phyloP scores from a whole-genome alignment of 768 basidiomycete species.

The Podaxis sp. region DNA sequence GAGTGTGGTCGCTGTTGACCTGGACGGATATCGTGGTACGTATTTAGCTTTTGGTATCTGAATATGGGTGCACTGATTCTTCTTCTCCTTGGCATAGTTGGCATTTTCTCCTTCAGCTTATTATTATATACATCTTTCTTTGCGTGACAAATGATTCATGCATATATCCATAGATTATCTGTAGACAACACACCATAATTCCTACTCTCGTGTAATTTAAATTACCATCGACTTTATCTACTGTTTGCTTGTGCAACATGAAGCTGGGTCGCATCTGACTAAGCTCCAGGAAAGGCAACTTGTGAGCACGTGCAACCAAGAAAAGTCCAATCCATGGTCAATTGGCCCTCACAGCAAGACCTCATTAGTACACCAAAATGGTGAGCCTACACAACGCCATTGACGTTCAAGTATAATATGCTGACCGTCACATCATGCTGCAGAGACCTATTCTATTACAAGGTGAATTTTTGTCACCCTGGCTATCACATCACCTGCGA shows the following conservation, averaged over 20 bases:
- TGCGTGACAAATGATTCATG: background rate
- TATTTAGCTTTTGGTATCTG: background rate
- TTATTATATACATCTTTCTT: constrained; percentile 5
- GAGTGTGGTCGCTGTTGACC: constrained; percentile 2
- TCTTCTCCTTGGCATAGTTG: background rate
- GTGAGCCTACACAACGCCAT: background rate
- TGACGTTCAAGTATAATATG: background rate
- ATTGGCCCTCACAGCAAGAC: background rate
- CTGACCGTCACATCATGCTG: background rate
- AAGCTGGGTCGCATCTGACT: background rate
- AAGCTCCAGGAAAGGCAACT: background rate
- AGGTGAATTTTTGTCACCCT: constrained; percentile 34
- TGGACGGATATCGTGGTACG: constrained; percentile 4
- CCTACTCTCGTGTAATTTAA: background rate
- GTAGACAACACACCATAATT: no score
- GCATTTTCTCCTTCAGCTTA: constrained; percentile 2
- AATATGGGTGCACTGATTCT: background rate
- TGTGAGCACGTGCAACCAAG: constrained; percentile 4
- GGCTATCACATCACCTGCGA: background rate
- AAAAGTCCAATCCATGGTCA: background rate
- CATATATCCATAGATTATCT: no score
- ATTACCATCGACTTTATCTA: background rate
- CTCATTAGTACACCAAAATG: constrained; percentile 1
- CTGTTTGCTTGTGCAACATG: background rate
- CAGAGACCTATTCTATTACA: constrained; percentile 74